Conservation (phyloP, 2,329 filamentous ascomycete genomes). For the Monilinia vaccinii-corymbosi region DNA sequence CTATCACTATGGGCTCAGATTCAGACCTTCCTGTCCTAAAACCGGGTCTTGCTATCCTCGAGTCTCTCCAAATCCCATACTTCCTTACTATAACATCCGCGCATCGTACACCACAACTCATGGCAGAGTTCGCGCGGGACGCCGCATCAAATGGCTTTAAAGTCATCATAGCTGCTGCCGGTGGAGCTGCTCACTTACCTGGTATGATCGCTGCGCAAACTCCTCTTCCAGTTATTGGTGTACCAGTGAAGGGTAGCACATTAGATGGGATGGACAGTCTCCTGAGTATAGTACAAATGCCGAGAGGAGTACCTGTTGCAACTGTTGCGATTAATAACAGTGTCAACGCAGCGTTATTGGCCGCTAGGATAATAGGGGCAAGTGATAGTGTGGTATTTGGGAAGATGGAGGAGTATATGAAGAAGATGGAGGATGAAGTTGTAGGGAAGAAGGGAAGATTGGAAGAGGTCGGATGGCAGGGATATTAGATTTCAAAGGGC, state of each 20-base stretch:
- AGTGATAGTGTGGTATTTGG: constrained; percentile 46
- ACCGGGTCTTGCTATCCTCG: constrained; percentile 41
- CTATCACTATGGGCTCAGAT: constrained; percentile 75
- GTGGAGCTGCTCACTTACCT: constrained; percentile 50
- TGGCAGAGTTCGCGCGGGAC: constrained; percentile 51
- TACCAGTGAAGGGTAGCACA: constrained; percentile 65
- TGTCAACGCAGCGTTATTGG: constrained; percentile 66
- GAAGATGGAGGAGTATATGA: constrained; percentile 52
- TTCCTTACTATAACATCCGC: constrained; percentile 71
- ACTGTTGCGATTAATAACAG: constrained; percentile 76
- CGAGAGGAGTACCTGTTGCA: constrained; percentile 60
- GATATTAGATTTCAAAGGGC: constrained; percentile 33
- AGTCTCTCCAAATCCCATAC: constrained; percentile 61
- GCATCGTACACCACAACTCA: constrained; percentile 62
- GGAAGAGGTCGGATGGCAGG: constrained; percentile 45
- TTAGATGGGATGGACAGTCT: constrained; percentile 52
- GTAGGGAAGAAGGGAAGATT: constrained; percentile 51
- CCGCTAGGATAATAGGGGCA: constrained; percentile 56
- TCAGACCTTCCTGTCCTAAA: constrained; percentile 66
- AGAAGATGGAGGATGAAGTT: constrained; percentile 56
- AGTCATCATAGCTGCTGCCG: constrained; percentile 48
- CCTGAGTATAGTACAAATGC: constrained; percentile 71
- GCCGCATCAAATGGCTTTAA: constrained; percentile 24
- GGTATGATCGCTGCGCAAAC: constrained; percentile 12
- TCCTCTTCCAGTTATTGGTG: constrained; percentile 61